A percentile compares a stretch with the other conserved stretches of the same genome.
Evolutionary conservation across 140 eudicot genomes (phyloP).

Genomic region (Stevia rebaudiana): DNA sequence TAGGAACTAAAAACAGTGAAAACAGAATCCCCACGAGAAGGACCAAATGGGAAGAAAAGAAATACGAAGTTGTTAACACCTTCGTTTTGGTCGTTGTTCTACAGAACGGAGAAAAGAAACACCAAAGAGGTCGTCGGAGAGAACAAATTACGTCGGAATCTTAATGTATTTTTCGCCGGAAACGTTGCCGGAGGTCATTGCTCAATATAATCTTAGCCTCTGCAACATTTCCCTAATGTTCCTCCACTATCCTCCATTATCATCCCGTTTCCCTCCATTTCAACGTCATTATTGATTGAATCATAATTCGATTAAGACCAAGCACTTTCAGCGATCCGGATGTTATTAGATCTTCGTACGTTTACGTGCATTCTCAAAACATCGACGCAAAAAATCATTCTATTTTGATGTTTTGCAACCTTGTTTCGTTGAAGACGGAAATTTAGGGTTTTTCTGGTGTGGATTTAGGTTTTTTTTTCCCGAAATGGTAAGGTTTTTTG

Average conservation of each 20-base stretch:
- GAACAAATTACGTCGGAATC: constrained; percentile 14
- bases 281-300: neutral
- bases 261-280: constrained; percentile 10
- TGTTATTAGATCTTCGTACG: constrained; percentile 21
- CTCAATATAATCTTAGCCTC: constrained; percentile 22
- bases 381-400: constrained; percentile 7
- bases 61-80: constrained; percentile 30
- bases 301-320: neutral
- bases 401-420: constrained; percentile 14
- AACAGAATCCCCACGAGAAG: constrained; percentile 29
- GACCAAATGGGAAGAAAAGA: constrained; percentile 19
- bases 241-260: constrained; percentile 11
- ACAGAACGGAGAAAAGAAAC: constrained; percentile 3
- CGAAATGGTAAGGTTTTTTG: constrained; percentile 34
- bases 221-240: constrained; percentile 34
- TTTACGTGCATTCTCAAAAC: constrained; percentile 18
- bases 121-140: constrained; percentile 18
- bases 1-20: constrained; percentile 6
- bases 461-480: constrained; percentile 20
- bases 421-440: constrained; percentile 15
- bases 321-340: constrained; percentile 25
- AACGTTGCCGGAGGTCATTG: constrained; percentile 40
- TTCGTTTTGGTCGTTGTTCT: constrained; percentile 28
- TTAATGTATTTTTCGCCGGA: constrained; percentile 34
- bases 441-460: constrained; percentile 31